Evolutionary conservation across 1,284 basidiomycete genomes (phyloP).

Genomic region (Taiwanofungus camphoratus): DNA sequence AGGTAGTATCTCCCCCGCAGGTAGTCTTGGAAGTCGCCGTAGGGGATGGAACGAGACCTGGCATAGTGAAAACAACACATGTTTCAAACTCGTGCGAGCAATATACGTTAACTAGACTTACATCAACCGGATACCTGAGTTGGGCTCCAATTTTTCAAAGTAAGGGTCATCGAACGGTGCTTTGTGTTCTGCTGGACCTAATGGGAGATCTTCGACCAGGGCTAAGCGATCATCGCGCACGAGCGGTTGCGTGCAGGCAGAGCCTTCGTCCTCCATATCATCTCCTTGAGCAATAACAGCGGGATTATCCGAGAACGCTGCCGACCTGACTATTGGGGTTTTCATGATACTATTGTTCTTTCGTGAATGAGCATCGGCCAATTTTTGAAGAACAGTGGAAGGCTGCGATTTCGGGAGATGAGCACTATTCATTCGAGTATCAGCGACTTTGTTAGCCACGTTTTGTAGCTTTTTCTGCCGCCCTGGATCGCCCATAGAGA

Average conservation of each 20-base stretch:
- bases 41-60: slow-evolving; percentile 70
- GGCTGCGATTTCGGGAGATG: slow-evolving; percentile 27
- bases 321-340: slow-evolving; percentile 30
- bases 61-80: slow-evolving; percentile 5
- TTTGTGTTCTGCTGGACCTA: slow-evolving; percentile 71
- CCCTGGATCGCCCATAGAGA: no score
- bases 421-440: slow-evolving; percentile 1
- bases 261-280: not conserved
- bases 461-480: no score
- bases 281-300: not conserved
- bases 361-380: slow-evolving; percentile 32
- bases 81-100: slow-evolving; percentile 31
- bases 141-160: slow-evolving; percentile 79
- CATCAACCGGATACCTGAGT: slow-evolving; percentile 83
- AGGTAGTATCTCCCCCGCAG: slow-evolving; percentile 83
- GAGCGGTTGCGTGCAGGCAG: slow-evolving; percentile 10
- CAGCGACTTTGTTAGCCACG: no score
- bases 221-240: slow-evolving; percentile 64
- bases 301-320: slow-evolving; percentile 37
- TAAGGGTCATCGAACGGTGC: slow-evolving; percentile 61
- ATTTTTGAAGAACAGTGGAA: slow-evolving; percentile 44
- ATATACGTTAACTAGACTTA: no score
- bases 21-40: slow-evolving; percentile 79
- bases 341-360: slow-evolving; percentile 16
- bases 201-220: slow-evolving; percentile 66